These are phyloP conservation scores for Aspergillus ostianus DNA, from an alignment of 495 filamentous ascomycete species.

Conservation along the genomic window DNA sequence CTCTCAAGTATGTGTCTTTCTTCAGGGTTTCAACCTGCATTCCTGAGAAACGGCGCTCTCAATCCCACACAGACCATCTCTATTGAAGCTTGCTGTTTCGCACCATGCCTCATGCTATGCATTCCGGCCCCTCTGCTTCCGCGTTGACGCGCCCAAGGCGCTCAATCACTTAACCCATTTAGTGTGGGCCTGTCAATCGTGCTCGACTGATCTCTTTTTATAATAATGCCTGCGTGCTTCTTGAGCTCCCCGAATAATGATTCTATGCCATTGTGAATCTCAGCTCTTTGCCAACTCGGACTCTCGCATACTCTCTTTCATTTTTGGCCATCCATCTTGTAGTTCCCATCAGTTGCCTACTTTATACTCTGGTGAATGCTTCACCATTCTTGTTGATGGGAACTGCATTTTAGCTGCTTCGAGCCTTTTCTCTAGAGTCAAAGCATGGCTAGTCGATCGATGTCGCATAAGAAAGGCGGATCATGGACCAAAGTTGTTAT, in stretches of 20 bases:
- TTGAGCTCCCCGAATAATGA: not conserved
- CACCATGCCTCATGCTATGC: not conserved
- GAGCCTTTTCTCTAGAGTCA: not conserved
- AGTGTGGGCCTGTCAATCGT: constrained; percentile 10
- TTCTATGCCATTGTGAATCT: not conserved
- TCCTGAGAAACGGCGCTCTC: constrained; percentile 2
- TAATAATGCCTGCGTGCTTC: not conserved
- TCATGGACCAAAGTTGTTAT: constrained; percentile 44
- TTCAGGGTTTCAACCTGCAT: constrained; percentile 3
- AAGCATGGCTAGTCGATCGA: constrained; percentile 28
- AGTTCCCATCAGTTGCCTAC: not conserved
- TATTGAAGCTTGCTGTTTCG: not conserved
- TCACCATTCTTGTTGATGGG: not conserved
- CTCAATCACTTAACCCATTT: constrained; percentile 23
- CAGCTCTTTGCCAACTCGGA: not conserved
- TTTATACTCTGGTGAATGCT: constrained; percentile 9
- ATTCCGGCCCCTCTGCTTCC: constrained; percentile 27
- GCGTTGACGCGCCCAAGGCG: constrained; percentile 30
- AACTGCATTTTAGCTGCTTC: constrained; percentile 18
- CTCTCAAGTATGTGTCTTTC: not conserved
- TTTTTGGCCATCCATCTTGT: not conserved
- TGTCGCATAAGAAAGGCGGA: constrained; percentile 29
- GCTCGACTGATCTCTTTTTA: constrained; percentile 6
- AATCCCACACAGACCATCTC: not conserved
- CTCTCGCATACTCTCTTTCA: not conserved